These are phyloP conservation scores for Blastobotrys elegans DNA, from an alignment of 1,139 yeast genomes.

Conservation along the genomic window DNA sequence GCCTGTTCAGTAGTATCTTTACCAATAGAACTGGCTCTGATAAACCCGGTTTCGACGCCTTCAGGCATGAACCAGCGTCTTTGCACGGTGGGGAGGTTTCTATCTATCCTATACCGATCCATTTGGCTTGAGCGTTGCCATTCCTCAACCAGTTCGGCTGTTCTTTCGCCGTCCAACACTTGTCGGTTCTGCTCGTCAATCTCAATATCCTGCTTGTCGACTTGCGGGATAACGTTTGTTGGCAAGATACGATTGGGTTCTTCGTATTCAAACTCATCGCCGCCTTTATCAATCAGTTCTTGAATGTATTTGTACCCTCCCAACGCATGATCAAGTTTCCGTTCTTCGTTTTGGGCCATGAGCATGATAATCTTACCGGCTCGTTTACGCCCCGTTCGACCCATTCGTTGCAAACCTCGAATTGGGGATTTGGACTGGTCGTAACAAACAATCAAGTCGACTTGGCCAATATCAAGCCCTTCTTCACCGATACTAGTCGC, in stretches of 20 bases:
- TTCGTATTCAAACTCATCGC: conserved; percentile 30
- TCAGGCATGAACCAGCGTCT: conserved; percentile 74
- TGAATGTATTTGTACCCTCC: conserved; percentile 80
- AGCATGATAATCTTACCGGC: conserved; percentile 80
- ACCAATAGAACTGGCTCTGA: conserved; percentile 41
- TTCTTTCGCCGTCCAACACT: conserved; percentile 50
- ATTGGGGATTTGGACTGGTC: conserved; percentile 94
- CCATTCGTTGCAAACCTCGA: conserved; percentile 92
- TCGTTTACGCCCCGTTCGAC: conserved; percentile 94
- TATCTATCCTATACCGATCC: conserved; percentile 5
- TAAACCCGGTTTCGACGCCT: conserved; percentile 66
- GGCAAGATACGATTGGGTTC: conserved; percentile 67
- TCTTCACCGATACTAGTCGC: conserved; percentile 99
- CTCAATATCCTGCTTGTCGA: conserved; percentile 53
- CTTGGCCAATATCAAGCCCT: conserved; percentile 97
- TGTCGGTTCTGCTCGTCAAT: conserved; percentile 66
- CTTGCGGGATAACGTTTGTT: conserved; percentile 44
- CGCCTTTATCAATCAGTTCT: conserved; percentile 40
- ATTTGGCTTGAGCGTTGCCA: neutral
- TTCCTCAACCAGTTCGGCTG: conserved; percentile 7
- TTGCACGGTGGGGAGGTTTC: conserved; percentile 15
- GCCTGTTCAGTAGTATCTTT: too few relatives aligned
- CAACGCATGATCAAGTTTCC: conserved; percentile 79
- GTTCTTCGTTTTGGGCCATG: conserved; percentile 72
- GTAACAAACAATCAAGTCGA: conserved; percentile 85